Percentiles rank a stretch among this genome's conserved stretches.
Evolutionary conservation across 768 basidiomycete genomes (phyloP).

Genomic region (Suillus sp.): DNA sequence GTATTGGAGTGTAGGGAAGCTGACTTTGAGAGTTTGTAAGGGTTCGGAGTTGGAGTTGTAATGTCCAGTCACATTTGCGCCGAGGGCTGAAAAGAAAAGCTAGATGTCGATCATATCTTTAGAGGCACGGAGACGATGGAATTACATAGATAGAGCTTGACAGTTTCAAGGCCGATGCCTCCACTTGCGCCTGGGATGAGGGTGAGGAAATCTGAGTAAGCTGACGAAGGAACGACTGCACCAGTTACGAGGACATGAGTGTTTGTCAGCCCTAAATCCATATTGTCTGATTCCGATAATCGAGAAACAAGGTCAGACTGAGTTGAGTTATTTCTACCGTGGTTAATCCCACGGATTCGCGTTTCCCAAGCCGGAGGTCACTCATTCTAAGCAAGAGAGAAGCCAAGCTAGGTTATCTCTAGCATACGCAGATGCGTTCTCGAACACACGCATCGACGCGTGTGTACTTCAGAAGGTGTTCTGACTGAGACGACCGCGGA

Average conservation of each 20-base stretch:
- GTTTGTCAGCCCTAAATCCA: slow-evolving; percentile 60
- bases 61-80: slow-evolving; percentile 71
- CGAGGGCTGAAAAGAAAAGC: slow-evolving; percentile 51
- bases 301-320: background rate
- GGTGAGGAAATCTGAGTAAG: background rate
- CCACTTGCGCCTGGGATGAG: slow-evolving; percentile 64
- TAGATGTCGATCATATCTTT: background rate
- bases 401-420: background rate
- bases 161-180: slow-evolving; percentile 70
- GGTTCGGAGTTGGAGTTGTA: slow-evolving; percentile 56
- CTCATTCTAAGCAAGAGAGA: background rate
- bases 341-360: background rate
- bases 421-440: no score
- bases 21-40: slow-evolving; percentile 42
- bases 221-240: slow-evolving; percentile 22
- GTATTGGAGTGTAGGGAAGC: slow-evolving; percentile 37
- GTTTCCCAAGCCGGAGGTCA: background rate
- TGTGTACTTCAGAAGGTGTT: no score
- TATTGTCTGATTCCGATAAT: slow-evolving; percentile 18
- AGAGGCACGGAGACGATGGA: slow-evolving; percentile 8
- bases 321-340: background rate
- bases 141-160: slow-evolving; percentile 57
- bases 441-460: no score
- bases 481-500: no score
- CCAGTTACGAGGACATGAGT: slow-evolving; percentile 77